Percentiles rank a stretch among this genome's conserved stretches.
Evolutionary conservation across 805 yeast genomes (phyloP).

Genomic region (Starmerella riodocensis): DNA sequence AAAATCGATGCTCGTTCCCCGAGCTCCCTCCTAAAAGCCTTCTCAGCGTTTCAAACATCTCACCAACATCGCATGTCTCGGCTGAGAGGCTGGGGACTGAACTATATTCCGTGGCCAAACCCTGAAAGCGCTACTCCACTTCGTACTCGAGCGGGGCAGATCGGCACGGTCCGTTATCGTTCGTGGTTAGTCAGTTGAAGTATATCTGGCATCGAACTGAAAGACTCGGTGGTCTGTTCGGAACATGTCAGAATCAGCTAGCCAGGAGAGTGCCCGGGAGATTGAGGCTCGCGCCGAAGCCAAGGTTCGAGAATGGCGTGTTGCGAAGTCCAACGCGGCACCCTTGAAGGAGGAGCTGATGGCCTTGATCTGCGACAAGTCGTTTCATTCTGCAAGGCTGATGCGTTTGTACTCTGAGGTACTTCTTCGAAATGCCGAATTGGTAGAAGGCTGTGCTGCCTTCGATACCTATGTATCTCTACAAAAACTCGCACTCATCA

Average conservation of each 20-base stretch:
- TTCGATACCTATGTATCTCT: constrained; percentile 25
- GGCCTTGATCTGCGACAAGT: constrained; percentile 9
- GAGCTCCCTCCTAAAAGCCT: constrained; percentile 1
- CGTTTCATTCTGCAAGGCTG: constrained; percentile 28
- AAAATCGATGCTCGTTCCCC: neutral
- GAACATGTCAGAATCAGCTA: no score
- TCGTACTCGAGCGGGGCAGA: no score
- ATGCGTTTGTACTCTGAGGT: constrained; percentile 25
- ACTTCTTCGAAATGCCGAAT: constrained; percentile 21
- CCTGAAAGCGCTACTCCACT: no score
- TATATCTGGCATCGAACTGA: no score
- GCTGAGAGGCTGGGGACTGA: no score
- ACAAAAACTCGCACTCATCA: constrained; percentile 22
- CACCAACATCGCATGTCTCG: neutral
- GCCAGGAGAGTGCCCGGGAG: no score
- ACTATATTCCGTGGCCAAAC: no score
- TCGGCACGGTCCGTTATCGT: no score
- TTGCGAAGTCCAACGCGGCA: neutral
- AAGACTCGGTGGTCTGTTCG: no score
- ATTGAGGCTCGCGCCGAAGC: constrained; percentile 2
- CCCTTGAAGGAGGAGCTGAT: constrained; percentile 7
- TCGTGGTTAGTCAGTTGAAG: no score
- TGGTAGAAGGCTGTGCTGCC: constrained; percentile 26
- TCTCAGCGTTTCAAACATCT: neutral
- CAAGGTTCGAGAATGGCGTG: constrained; percentile 13